Base-by-base conservation (phyloP, 306 rosid species). In the Fragaria nilgerrensis region DNA sequence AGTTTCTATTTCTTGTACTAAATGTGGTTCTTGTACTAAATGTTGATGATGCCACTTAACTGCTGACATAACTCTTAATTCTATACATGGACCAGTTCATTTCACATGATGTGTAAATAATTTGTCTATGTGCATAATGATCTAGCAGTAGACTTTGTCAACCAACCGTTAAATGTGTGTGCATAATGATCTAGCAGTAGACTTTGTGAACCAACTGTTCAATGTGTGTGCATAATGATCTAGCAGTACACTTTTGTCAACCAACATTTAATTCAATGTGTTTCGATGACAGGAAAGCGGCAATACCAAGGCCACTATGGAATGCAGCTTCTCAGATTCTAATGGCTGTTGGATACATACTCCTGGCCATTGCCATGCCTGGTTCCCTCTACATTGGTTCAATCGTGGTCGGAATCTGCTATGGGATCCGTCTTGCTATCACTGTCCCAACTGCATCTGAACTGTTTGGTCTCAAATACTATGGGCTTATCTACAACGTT, bases 351-450 rank as follows among this genome's bases (percentile, higher is more conserved):
- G 98, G 98, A 5, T 93, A 90, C 84, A 32, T 85, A n/a, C 85
- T 93, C 2, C 17, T 93, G 77, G 97, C 98, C 43, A 37, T 87
- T 71, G 98, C 94, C 5, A 27, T 90, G 87, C 98, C 97, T 0
- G 96, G 97, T 68, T 93, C 92, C 7, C 88, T 93, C 10, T 90
- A 91, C 89, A 82, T 93, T 5, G 98, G 96, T 17, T 91, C 98
- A 0, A 70, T 88, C 0, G 73, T 90, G 0, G 97, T 93, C 3
- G 98, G 98, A 5, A 81, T 93, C 15, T 93, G 97, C 85, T 93
- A 93, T 7, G 98, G 97, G 7, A 70, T 93, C 36, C 88, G 97
- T 3, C 85, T 93, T 3, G 95, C 98, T 0, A 64, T 93, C 56
- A 93, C 96, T 1, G 97, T 91, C 34, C 93, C 97, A 1, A 75